Base-by-base conservation (phyloP, 768 basidiomycete genomes). In the Aureoboletus auriporus region DNA sequence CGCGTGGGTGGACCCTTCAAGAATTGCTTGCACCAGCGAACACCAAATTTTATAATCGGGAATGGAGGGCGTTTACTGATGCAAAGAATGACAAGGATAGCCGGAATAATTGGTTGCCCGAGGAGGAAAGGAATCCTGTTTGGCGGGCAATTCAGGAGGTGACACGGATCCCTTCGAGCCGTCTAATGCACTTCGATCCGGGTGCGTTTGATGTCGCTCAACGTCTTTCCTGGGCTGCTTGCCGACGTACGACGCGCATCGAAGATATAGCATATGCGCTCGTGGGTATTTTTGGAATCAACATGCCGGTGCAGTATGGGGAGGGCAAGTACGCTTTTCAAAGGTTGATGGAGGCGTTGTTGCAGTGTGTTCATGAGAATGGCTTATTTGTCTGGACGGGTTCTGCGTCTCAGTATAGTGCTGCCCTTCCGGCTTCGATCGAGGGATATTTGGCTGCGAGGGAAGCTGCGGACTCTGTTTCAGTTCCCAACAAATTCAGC, bases 181-280 rank as follows among this genome's bases (percentile, higher is more conserved):
- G 43, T 17, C 6, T 31, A 8, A 31, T 31, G 30, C 20, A 31
- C 20, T 46, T 53, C 30, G n/a, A 40, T n/a, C 52, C 50, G 0
- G 44, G 52, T 6, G 44, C 41, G 1, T 42, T 33, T 12, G 50
- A 53, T 8, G 52, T 46, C 26, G 35, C 29, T 0, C 44, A 53
- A 35, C 50, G 50, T 10, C 31, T 46, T 12, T 46, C 50, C 5
- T 52, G 63, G 62, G 62, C 60, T 8, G 52, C 57, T 2, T 42
- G 42, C 7, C 46, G 63, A 23, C 56, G 49, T 12, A 59, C 63
- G 38, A 63, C 63, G 14, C 49, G 52, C 31, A 45, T 47, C 31
- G 60, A 59, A 46, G 63, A 64, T n/a, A 47, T 30, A 44, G 54
- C 60, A 17, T 59, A 63, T n/a, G 55, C 56, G n/a, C 48, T 62